These are phyloP conservation scores for Stromatinia cepivora DNA, from an alignment of 2,329 filamentous ascomycete species.

Conservation along the genomic window DNA sequence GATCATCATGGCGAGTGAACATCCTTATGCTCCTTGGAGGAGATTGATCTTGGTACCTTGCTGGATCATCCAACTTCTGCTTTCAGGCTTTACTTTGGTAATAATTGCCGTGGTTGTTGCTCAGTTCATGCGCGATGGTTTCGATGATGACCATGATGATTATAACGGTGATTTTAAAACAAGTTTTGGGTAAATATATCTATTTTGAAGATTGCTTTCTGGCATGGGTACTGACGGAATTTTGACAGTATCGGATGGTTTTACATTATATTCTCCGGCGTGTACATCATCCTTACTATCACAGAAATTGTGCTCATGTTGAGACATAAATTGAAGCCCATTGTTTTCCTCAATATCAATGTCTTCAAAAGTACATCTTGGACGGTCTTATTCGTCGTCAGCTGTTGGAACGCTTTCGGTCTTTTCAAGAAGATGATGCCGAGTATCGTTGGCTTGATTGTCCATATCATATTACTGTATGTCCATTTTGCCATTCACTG, in stretches of 20 bases:
- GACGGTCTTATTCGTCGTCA: constrained; percentile 29
- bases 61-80: constrained; percentile 17
- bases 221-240: background rate
- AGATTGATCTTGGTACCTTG: constrained; percentile 19
- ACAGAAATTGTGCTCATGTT: constrained; percentile 35
- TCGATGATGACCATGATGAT: background rate
- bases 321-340: constrained; percentile 31
- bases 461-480: constrained; percentile 32
- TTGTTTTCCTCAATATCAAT: constrained; percentile 33
- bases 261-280: constrained; percentile 3
- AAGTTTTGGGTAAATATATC: background rate
- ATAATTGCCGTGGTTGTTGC: background rate
- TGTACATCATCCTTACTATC: constrained; percentile 33
- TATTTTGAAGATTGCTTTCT: no score
- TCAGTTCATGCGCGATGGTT: background rate
- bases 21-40: constrained; percentile 23
- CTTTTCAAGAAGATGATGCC: constrained; percentile 8
- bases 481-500: background rate
- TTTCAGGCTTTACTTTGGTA: background rate
- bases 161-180: background rate
- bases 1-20: constrained; percentile 14
- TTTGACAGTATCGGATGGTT: constrained; percentile 7
- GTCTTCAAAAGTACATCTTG: constrained; percentile 31
- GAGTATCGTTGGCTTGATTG: constrained; percentile 21
- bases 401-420: constrained; percentile 24